A percentile compares a stretch with the other conserved stretches of the same genome.
Evolutionary conservation across 2,329 filamentous ascomycete species (phyloP).

Genomic region (Fusarium sp.): DNA sequence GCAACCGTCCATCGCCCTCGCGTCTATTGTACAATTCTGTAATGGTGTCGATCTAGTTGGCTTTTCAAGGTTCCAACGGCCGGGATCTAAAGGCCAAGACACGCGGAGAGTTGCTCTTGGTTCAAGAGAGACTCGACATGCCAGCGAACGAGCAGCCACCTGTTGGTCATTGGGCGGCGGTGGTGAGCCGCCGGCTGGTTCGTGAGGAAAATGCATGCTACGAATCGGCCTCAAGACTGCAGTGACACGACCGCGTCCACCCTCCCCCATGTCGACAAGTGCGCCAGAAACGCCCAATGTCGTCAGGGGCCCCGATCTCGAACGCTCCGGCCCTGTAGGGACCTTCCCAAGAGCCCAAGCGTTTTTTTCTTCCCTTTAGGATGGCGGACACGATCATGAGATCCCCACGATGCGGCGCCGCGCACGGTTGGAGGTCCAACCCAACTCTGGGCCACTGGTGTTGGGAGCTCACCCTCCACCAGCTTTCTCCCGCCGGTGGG

Average conservation of each 20-base stretch:
- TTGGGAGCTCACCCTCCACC: constrained; percentile 20
- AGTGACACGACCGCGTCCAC: constrained; percentile 12
- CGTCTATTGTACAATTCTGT: not conserved
- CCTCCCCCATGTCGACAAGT: constrained; percentile 13
- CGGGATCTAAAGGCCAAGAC: constrained; percentile 29
- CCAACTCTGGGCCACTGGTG: constrained; percentile 19
- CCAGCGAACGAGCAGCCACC: constrained; percentile 21
- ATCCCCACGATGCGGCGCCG: constrained; percentile 43
- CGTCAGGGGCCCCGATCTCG: constrained; percentile 37
- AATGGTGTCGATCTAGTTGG: constrained; percentile 1
- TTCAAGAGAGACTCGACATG: constrained; percentile 16
- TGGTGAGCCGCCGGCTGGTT: not conserved
- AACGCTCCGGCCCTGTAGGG: constrained; percentile 24
- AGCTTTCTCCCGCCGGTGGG: constrained; percentile 1
- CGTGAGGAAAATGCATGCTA: not conserved
- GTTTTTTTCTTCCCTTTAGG: not conserved
- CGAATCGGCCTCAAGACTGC: constrained; percentile 15
- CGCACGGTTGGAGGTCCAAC: constrained; percentile 36
- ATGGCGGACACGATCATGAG: constrained; percentile 36
- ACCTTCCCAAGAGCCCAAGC: constrained; percentile 28
- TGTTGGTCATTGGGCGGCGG: constrained; percentile 23
- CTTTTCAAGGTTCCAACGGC: constrained; percentile 27
- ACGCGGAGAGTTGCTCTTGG: constrained; percentile 7
- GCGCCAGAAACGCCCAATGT: constrained; percentile 29
- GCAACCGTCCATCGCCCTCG: constrained; percentile 22